Evolutionary conservation across 148 eudicot species (phyloP), one percentile per base, ranked within the genome.

Genomic region (Agrostemma githago): DNA sequence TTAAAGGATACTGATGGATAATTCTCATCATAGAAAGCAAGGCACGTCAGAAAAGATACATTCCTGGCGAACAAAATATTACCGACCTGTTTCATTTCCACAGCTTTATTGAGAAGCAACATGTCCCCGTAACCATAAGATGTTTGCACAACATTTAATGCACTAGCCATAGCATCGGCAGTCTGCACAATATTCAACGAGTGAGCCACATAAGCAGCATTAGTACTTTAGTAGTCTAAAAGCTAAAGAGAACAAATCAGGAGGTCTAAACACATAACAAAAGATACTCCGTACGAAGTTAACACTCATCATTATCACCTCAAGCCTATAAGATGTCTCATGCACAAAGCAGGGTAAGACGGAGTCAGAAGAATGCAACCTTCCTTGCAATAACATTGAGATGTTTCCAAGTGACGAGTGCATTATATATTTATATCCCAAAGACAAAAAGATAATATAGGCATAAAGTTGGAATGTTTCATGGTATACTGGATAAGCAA

Each of bases 71-170:
- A 20, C 9, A 6, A 70, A 54, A 38, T 26, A 53, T 14, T 12
- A 14, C 73, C 19, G 41, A 92, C 98, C 96, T 89, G 87, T 75
- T 87, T 87, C 62, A 78, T 66, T 64, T 89, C 90, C 72, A 83
- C 82, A 68, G 98, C 96, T 82, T 83, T 89, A 60, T 78, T 61
- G 65, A 90, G 76, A 83, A 92, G 96, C 87, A 92, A 64, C 68
- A 83, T 68, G 76, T 92, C 98, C 68, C 89, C 96, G 75, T 86
- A 85, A 20, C 92, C 80, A 82, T 86, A 83, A 34, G 89, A 87
- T 75, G 98, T 89, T 78, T 86, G 93, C 64, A 83, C 83, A 69
- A 88, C 90, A 76, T 92, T 92, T 74, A 90, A 85, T 48, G 93
- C 80, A 62, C 79, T 77, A 20, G 91, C 91, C 77, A 91, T 86